A percentile compares a stretch with the other conserved stretches of the same genome.
Conservation (phyloP, 352 stramenopile genomes). For the Pythium utonaiense region DNA sequence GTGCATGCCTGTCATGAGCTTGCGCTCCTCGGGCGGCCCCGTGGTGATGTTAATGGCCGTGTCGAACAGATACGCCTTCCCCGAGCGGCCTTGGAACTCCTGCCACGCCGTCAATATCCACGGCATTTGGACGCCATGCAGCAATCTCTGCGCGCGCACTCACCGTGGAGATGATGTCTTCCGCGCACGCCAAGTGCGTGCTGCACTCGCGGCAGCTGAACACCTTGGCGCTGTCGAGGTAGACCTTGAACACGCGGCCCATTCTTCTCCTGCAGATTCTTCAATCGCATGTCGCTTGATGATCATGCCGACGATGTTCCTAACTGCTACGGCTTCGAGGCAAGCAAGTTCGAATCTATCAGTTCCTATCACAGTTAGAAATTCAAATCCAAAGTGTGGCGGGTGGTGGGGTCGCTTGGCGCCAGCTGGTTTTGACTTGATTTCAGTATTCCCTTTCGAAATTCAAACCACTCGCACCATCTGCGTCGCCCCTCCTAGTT, state of each 20-base stretch:
- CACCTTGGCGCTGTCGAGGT: constrained; percentile 87
- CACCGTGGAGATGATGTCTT: constrained; percentile 95
- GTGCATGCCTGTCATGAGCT: constrained; percentile 93
- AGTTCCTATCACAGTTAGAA: constrained; percentile 8
- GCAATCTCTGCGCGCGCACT: constrained; percentile 16
- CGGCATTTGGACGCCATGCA: neutral
- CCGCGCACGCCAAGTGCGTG: constrained; percentile 88
- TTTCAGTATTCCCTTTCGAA: constrained; percentile 37
- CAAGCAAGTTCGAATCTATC: too few species aligned
- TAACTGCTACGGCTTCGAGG: neutral
- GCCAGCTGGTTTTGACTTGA: constrained; percentile 25
- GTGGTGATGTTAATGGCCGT: constrained; percentile 90
- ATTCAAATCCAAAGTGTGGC: constrained; percentile 15
- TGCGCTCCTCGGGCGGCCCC: constrained; percentile 86
- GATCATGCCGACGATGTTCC: constrained; percentile 7
- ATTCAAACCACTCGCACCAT: constrained; percentile 25
- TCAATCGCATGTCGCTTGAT: constrained; percentile 19
- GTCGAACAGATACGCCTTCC: constrained; percentile 93
- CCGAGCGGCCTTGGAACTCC: constrained; percentile 78
- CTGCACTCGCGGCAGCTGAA: constrained; percentile 90
- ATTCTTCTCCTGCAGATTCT: constrained; percentile 25
- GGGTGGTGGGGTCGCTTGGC: neutral
- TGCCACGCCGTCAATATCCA: constrained; percentile 16
- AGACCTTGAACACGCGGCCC: constrained; percentile 87
- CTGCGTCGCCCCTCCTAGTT: constrained; percentile 24